Percentiles rank a stretch among this genome's conserved stretches.
Conservation (phyloP, 2,329 filamentous ascomycete genomes). For the Xylaria hypoxylon region DNA sequence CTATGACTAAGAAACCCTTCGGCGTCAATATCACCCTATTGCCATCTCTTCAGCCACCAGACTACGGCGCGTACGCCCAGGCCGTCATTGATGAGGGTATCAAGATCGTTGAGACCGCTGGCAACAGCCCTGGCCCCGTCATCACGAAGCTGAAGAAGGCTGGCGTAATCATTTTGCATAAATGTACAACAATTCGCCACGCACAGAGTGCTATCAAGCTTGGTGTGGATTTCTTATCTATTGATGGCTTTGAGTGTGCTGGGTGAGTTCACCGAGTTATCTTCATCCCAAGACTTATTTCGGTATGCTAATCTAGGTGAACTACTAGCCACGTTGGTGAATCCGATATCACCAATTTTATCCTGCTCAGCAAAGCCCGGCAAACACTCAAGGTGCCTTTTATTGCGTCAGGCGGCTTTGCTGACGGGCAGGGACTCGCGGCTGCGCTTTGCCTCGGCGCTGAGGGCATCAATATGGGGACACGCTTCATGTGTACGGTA, state of each 20-base stretch:
- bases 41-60: conserved; percentile 86
- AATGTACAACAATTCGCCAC: conserved; percentile 96
- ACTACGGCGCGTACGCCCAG: conserved; percentile 92
- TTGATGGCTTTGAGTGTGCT: conserved; percentile 98
- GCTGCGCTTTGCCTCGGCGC: conserved; percentile 91
- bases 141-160: conserved; percentile 89
- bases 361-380: conserved; percentile 84
- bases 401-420: conserved; percentile 95
- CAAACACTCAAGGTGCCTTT: conserved; percentile 89
- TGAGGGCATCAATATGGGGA: conserved; percentile 98
- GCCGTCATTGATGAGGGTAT: conserved; percentile 94
- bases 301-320: conserved; percentile 27
- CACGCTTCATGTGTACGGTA: conserved; percentile 94
- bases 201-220: conserved; percentile 92
- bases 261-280: conserved; percentile 58
- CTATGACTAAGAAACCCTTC: conserved; percentile 83
- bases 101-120: conserved; percentile 90
- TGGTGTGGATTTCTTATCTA: conserved; percentile 95
- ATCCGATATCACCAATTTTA: conserved; percentile 89
- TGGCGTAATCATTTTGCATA: conserved; percentile 86
- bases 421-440: conserved; percentile 91
- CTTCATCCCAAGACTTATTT: conserved; percentile 21
- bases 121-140: conserved; percentile 88
- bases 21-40: conserved; percentile 96
- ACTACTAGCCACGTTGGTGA: conserved; percentile 76